phyloP scores from a whole-genome alignment of 495 filamentous ascomycete genomes.

The Ramalina intermedia region DNA sequence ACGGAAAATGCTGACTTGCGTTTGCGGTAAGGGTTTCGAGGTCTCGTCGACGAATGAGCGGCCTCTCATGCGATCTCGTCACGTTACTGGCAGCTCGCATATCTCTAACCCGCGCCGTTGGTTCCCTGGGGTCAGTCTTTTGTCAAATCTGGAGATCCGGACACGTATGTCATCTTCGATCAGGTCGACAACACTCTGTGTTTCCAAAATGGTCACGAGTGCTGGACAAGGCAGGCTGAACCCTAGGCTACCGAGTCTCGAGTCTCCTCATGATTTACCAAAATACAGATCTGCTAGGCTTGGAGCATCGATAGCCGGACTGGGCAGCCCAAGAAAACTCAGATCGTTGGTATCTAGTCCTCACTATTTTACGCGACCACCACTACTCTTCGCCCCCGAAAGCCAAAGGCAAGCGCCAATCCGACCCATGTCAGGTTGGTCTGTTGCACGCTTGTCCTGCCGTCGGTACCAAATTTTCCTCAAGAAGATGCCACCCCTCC shows the following conservation, averaged over 20 bases:
- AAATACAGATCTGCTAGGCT: not conserved
- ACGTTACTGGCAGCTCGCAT: slow-evolving; percentile 7
- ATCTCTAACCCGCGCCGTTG: slow-evolving; percentile 4
- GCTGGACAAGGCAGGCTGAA: not conserved
- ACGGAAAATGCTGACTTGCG: slow-evolving; percentile 1
- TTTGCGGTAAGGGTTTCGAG: not conserved
- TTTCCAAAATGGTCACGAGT: not conserved
- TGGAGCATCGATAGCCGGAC: not conserved
- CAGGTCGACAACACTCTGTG: no score
- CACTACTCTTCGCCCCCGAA: not conserved
- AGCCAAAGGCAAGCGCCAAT: slow-evolving; percentile 8
- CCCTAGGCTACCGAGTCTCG: not conserved
- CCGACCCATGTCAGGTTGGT: not conserved
- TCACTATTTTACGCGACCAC: not conserved
- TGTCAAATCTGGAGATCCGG: not conserved
- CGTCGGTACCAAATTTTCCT: slow-evolving; percentile 9
- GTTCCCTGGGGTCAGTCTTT: not conserved
- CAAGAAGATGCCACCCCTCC: slow-evolving; percentile 10
- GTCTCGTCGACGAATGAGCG: slow-evolving; percentile 5
- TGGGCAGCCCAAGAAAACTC: not conserved
- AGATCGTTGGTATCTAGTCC: not conserved
- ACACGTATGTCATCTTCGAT: not conserved
- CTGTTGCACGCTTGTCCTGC: slow-evolving; percentile 7
- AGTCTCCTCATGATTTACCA: not conserved
- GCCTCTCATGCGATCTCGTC: slow-evolving; percentile 3